Evolutionary conservation across 441 rosid species (phyloP), one percentile per base, ranked within the genome.

Genomic region (Macaranga tanarius): DNA sequence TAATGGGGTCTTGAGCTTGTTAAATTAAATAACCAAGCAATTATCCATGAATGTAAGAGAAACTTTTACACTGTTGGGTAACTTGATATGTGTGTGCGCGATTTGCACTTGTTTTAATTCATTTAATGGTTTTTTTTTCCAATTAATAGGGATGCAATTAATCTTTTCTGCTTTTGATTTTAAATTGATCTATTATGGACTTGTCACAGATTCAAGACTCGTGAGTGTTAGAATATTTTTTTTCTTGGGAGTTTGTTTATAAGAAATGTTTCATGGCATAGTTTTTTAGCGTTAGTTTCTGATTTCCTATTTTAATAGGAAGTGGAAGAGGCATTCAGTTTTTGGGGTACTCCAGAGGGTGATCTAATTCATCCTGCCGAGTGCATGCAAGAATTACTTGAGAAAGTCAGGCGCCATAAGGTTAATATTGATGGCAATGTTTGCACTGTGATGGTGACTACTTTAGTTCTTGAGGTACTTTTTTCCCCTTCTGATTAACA

Each of bases 311-410:
- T 72, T n/a, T 63, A 64, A 79, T 91, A 96, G 99, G 99, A 96
- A 86, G 89, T 92, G 62, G 98, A 89, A 60, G 95, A 90, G 83
- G 82, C 95, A 75, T 93, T 93, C 79, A 75, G 84, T 65, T 96
- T 96, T 76, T 96, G 99, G 99, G 98, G 98, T 67, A 92, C 99
- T 48, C 82, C 95, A n/a, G 96, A 91, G 75, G 98, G 99, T 81
- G 99, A 93, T 82, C 69, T 82, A 71, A 78, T 96, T 62, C 99
- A 92, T 85, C 99, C 99, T 48, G 97, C 98, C 55, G 98, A 96
- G 67, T 93, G 98, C 86, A 93, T 96, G 95, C 90, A 93, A 72
- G 89, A 96, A 67, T 79, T 96, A 82, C 98, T 96, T 45, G 98
- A 96, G 86, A 93, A 94, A 87, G 98, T 92, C 79, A 84, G 98